Evolutionary conservation across 306 rosid genomes (phyloP).

Genomic region (Urtica urens): DNA sequence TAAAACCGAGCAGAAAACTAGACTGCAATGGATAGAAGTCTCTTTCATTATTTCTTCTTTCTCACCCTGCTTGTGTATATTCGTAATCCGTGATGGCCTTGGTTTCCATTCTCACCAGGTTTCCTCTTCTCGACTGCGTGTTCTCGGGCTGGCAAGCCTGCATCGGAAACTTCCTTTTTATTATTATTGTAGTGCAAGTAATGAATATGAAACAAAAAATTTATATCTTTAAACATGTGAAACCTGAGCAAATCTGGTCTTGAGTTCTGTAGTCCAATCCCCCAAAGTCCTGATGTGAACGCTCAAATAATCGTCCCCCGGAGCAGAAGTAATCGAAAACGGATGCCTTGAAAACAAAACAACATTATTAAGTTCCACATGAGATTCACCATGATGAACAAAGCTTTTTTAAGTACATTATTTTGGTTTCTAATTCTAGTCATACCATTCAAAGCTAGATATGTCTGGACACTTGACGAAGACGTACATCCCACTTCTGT

Average conservation of each 20-base stretch:
- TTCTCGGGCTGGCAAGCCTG: constrained; percentile 51
- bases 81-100: constrained; percentile 23
- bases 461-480: constrained; percentile 86
- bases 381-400: not conserved
- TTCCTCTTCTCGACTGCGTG: constrained; percentile 42
- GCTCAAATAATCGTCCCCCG: constrained; percentile 82
- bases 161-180: constrained; percentile 20
- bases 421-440: not conserved
- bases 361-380: too few relatives aligned
- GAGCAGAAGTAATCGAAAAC: constrained; percentile 91
- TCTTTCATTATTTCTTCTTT: not conserved
- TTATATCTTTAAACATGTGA: not conserved
- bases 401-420: too few relatives aligned
- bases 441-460: constrained; percentile 75
- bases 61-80: constrained; percentile 32
- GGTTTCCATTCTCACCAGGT: constrained; percentile 62
- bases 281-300: constrained; percentile 72
- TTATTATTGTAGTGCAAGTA: constrained; percentile 2
- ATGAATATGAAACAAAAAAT: not conserved
- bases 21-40: not conserved
- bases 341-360: constrained; percentile 57
- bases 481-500: constrained; percentile 83
- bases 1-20: not conserved
- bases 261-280: constrained; percentile 90
- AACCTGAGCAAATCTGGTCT: constrained; percentile 49